Evolutionary conservation across 2,329 filamentous ascomycete genomes (phyloP), one percentile per base, ranked within the genome.

Genomic region (Emmonsia crescens): DNA sequence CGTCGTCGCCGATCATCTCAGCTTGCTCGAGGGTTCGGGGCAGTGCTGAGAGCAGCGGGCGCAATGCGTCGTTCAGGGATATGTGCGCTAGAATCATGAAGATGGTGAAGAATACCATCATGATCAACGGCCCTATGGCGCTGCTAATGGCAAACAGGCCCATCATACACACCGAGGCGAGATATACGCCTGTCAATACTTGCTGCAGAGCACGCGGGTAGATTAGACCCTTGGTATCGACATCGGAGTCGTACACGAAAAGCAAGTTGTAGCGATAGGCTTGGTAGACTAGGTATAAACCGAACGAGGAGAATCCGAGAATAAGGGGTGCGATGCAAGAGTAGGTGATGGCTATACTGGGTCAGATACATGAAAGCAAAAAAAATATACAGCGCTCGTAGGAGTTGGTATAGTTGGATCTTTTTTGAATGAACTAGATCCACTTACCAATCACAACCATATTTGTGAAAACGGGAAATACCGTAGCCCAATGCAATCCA

Each of bases 201-300:
- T 96, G 92, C 71, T 94, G 86, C 24, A 96, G 79, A 0, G 91
- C 91, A 16, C 87, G 85, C 0, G 91, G 89, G 71, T 96, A 96
- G 65, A 93, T 88, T 1, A 95, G 82, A 2, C 93, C 92, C 69
- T 94, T 91, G 51, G 89, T 96, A 71, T 96, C 91, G 70, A 95
- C 84, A 62, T 85, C 78, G 16, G 88, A 85, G 71, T 94, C 88
- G 61, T 88, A 88, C 5, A 96, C 91, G 73, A 89, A 96, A 59
- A 96, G 81, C 59, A 96, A 79, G 70, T 96, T 96, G 79, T 96
- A 96, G 42, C 89, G 85, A 80, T 91, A 96, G 44, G 91, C 89
- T 60, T 93, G 78, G 72, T 96, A 95, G 71, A 96, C 91, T 44
- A 94, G 79, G 44, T 81, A 84, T 64, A 96, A 83, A 31, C 90